Evolutionary conservation across 2,329 filamentous ascomycete genomes (phyloP).

Genomic region (Fonsecaea monophora): DNA sequence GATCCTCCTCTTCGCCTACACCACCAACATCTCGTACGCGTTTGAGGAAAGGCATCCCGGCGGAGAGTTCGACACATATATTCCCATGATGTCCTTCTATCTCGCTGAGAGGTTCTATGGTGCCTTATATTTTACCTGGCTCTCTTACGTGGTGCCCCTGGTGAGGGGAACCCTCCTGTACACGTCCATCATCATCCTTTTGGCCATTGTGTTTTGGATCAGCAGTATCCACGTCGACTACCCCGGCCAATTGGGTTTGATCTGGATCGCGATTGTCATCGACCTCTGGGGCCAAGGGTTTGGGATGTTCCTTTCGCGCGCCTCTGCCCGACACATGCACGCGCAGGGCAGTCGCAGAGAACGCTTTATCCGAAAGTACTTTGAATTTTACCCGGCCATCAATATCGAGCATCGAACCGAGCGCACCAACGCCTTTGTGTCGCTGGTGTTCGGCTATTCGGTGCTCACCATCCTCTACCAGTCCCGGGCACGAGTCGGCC

Average conservation of each 20-base stretch:
- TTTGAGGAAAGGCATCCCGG: slow-evolving; percentile 14
- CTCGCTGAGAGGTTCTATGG: slow-evolving; percentile 17
- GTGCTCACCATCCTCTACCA: slow-evolving; percentile 19
- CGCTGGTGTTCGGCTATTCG: slow-evolving; percentile 16
- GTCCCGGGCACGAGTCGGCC: slow-evolving; percentile 11
- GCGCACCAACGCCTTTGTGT: slow-evolving; percentile 20
- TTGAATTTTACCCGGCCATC: slow-evolving; percentile 21
- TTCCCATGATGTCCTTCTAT: slow-evolving; percentile 20
- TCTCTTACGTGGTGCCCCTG: slow-evolving; percentile 17
- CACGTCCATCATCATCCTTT: slow-evolving; percentile 17
- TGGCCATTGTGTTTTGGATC: slow-evolving; percentile 14
- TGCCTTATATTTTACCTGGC: slow-evolving; percentile 15
- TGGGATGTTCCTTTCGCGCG: slow-evolving; percentile 22
- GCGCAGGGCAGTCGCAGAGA: background rate
- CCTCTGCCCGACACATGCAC: background rate
- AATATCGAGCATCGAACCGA: slow-evolving; percentile 23
- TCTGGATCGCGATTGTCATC: slow-evolving; percentile 20
- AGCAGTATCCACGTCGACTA: slow-evolving; percentile 17
- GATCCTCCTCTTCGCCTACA: slow-evolving; percentile 18
- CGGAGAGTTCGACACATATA: slow-evolving; percentile 9
- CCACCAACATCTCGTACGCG: slow-evolving; percentile 19
- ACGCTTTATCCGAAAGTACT: slow-evolving; percentile 17
- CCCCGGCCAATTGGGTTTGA: slow-evolving; percentile 12
- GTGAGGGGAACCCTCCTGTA: slow-evolving; percentile 17
- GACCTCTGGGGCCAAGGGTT: slow-evolving; percentile 19